Evolutionary conservation across 805 yeast species (phyloP).

Genomic region (Isabelozyma rhagii): DNA sequence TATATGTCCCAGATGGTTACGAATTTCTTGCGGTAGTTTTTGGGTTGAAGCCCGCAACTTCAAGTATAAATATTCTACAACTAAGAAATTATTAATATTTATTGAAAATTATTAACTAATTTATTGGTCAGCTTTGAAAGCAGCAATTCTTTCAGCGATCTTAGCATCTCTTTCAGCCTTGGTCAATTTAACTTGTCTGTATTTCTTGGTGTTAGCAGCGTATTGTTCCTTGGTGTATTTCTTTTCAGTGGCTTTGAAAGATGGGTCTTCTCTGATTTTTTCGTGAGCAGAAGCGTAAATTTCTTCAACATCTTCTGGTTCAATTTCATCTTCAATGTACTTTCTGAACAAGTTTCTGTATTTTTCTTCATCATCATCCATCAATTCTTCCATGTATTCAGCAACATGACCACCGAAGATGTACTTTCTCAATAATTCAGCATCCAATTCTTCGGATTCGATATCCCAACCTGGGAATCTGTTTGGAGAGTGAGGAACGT

Average conservation of each 20-base stretch:
- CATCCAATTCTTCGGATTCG: conserved; percentile 96
- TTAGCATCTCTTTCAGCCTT: conserved; percentile 86
- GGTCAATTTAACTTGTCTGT: conserved; percentile 85
- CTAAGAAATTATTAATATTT: not conserved
- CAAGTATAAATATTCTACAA: not conserved
- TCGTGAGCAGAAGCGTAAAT: conserved; percentile 92
- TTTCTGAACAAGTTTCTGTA: conserved; percentile 94
- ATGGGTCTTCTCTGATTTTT: conserved; percentile 94
- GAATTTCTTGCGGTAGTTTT: too few species aligned
- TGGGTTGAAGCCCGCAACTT: too few species aligned
- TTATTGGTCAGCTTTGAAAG: conserved; percentile 61
- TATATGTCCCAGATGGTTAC: too few species aligned
- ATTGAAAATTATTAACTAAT: conserved; percentile 3
- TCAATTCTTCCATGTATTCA: conserved; percentile 99
- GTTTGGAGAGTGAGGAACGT: conserved; percentile 98
- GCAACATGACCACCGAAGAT: conserved; percentile 99
- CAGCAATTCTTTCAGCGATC: conserved; percentile 92
- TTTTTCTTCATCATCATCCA: conserved; percentile 99
- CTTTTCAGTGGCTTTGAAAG: conserved; percentile 83
- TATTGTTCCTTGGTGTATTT: conserved; percentile 96
- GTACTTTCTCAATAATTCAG: conserved; percentile 97
- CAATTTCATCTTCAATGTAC: conserved; percentile 95
- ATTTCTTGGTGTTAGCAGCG: conserved; percentile 95
- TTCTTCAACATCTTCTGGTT: conserved; percentile 96
- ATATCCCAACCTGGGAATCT: conserved; percentile 99